A percentile compares a stretch with the other conserved stretches of the same genome.
Evolutionary conservation across 129 eudicot genomes (phyloP).

Genomic region (Gnaphalium uliginosum): DNA sequence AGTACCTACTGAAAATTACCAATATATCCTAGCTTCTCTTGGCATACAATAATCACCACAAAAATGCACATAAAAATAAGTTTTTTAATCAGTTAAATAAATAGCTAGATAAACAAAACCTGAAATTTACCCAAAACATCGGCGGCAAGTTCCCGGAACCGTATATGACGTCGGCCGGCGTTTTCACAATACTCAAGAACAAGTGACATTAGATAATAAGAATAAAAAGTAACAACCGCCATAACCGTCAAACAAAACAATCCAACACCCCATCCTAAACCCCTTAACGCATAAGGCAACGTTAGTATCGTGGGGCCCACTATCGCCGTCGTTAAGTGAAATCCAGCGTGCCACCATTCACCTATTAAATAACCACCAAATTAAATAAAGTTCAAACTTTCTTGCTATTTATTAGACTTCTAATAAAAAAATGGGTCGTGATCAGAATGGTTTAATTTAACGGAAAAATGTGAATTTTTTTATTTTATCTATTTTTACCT

Average conservation of each 20-base stretch:
- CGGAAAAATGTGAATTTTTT: no score
- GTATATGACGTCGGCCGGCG: not conserved
- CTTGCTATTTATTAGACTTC: no score
- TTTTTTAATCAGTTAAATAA: no score
- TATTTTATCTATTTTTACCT: slow-evolving; percentile 37
- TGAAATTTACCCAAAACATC: not conserved
- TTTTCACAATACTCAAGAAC: slow-evolving; percentile 69
- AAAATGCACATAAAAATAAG: not conserved
- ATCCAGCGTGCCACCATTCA: slow-evolving; percentile 95
- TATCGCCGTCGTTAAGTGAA: slow-evolving; percentile 82
- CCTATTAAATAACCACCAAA: slow-evolving; percentile 40
- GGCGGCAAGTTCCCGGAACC: not conserved
- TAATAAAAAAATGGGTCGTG: not conserved
- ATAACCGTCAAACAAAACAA: slow-evolving; percentile 63
- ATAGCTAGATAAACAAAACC: not conserved
- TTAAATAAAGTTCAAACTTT: not conserved
- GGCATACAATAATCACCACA: not conserved
- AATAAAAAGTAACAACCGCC: slow-evolving; percentile 84
- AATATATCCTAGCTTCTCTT: no score
- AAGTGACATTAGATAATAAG: slow-evolving; percentile 81
- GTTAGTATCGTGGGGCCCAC: slow-evolving; percentile 89
- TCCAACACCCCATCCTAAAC: slow-evolving; percentile 83
- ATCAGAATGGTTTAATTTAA: no score
- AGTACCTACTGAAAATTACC: not conserved
- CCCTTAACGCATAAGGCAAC: slow-evolving; percentile 74